Evolutionary conservation across 2,329 filamentous ascomycete species (phyloP).

Genomic region (Pseudogymnoascus sp.): DNA sequence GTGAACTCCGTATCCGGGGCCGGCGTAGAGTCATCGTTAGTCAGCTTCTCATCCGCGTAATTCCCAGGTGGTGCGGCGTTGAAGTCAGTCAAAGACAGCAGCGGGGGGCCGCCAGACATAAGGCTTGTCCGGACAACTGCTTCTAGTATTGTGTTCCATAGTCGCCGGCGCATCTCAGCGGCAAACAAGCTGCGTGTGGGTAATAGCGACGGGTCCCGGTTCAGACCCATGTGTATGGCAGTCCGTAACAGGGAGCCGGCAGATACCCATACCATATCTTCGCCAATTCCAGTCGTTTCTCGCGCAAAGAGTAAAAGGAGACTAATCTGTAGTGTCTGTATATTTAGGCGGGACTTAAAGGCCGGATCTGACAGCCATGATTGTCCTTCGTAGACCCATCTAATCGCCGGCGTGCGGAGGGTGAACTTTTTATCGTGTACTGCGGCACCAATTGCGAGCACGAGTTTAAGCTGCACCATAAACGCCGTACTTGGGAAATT

Average conservation of each 20-base stretch:
- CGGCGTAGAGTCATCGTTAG: slow-evolving; percentile 24
- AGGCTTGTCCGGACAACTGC: slow-evolving; percentile 38
- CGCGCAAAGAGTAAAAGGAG: slow-evolving; percentile 38
- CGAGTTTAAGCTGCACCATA: slow-evolving; percentile 48
- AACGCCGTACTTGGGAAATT: slow-evolving; percentile 34
- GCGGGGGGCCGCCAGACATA: slow-evolving; percentile 37
- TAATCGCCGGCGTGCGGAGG: slow-evolving; percentile 40
- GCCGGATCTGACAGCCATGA: slow-evolving; percentile 45
- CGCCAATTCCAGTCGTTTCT: slow-evolving; percentile 33
- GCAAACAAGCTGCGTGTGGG: slow-evolving; percentile 28
- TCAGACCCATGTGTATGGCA: slow-evolving; percentile 43
- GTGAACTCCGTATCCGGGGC: slow-evolving; percentile 33
- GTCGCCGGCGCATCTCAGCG: slow-evolving; percentile 40
- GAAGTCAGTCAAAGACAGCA: slow-evolving; percentile 38
- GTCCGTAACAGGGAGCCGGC: slow-evolving; percentile 36
- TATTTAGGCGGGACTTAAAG: slow-evolving; percentile 42
- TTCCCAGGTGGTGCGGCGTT: slow-evolving; percentile 42
- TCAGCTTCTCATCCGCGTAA: slow-evolving; percentile 42
- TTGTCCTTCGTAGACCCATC: slow-evolving; percentile 50
- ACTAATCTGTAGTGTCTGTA: slow-evolving; percentile 43
- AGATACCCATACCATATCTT: slow-evolving; percentile 41
- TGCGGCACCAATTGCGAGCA: slow-evolving; percentile 48
- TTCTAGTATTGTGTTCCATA: slow-evolving; percentile 48
- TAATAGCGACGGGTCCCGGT: slow-evolving; percentile 38
- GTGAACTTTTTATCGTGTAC: slow-evolving; percentile 43